phyloP scores from a whole-genome alignment of 305 asterid species.

The Solanum hybrid region DNA sequence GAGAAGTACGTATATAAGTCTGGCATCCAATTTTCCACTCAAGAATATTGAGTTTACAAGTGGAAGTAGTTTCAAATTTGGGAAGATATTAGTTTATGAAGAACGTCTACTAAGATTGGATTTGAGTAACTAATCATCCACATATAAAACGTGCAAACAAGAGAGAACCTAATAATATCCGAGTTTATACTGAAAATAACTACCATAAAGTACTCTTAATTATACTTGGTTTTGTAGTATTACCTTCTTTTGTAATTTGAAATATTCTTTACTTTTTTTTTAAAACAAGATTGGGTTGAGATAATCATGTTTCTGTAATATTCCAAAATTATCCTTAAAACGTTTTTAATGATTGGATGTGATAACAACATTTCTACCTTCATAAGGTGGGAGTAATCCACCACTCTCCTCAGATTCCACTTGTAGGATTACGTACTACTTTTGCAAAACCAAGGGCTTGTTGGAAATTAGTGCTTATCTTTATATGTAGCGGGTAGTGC shows the following conservation, averaged over 20 bases:
- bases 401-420: not conserved
- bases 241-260: not conserved
- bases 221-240: not conserved
- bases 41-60: not conserved
- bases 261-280: not conserved
- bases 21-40: not conserved
- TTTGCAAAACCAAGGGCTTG: not conserved
- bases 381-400: not conserved
- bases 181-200: not conserved
- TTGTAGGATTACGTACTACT: not conserved
- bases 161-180: not conserved
- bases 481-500: not conserved
- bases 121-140: not conserved
- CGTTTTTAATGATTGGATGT: not conserved
- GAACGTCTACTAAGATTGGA: not conserved
- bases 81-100: not conserved
- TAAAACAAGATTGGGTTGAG: not conserved
- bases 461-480: not conserved
- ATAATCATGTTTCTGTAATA: not conserved
- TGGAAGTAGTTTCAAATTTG: not conserved
- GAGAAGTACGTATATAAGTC: not conserved
- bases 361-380: not conserved
- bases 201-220: not conserved
- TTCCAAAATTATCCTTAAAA: not conserved
- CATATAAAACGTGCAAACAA: not conserved